Evolutionary conservation across 2,329 filamentous ascomycete genomes (phyloP).

Genomic region (Nemania sp.): DNA sequence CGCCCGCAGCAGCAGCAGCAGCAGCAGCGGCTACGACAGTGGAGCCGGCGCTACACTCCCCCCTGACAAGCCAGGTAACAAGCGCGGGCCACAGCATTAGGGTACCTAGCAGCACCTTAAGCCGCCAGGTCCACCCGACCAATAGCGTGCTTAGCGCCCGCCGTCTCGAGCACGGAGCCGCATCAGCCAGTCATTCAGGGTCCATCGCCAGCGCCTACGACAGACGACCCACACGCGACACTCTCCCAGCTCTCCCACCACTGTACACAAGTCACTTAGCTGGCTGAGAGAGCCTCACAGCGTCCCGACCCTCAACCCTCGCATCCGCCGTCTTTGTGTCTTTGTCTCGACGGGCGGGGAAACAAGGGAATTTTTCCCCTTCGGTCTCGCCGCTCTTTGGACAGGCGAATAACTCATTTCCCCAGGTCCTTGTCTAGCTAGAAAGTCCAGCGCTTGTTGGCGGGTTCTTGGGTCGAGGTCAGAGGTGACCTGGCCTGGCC

Average conservation of each 20-base stretch:
- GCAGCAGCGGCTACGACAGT: slow-evolving; percentile 29
- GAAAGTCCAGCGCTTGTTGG: slow-evolving; percentile 25
- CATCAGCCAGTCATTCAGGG: slow-evolving; percentile 31
- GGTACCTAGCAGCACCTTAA: no score
- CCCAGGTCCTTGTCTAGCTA: slow-evolving; percentile 8
- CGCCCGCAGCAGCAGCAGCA: no score
- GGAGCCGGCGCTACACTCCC: slow-evolving; percentile 30
- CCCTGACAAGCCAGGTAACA: slow-evolving; percentile 9
- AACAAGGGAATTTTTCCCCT: slow-evolving; percentile 19
- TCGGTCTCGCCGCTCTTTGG: slow-evolving; percentile 20
- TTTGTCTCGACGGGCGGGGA: slow-evolving; percentile 30
- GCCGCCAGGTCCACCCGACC: slow-evolving; percentile 4
- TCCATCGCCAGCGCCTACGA: slow-evolving; percentile 21
- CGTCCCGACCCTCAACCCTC: slow-evolving; percentile 3
- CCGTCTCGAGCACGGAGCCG: slow-evolving; percentile 26
- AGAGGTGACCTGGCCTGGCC: neutral
- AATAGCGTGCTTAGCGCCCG: slow-evolving; percentile 31
- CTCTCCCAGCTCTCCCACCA: neutral
- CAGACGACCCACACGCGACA: slow-evolving; percentile 14
- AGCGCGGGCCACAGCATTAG: slow-evolving; percentile 26
- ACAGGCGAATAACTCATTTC: neutral
- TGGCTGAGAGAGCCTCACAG: slow-evolving; percentile 31
- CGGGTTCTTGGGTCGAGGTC: neutral
- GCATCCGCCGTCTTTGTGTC: neutral
- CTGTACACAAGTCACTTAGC: slow-evolving; percentile 10